A percentile compares a stretch with the other conserved stretches of the same genome.
These are phyloP conservation scores for Solanum appendiculatum DNA, from an alignment of 257 asterid genomes.

Conservation along the genomic window DNA sequence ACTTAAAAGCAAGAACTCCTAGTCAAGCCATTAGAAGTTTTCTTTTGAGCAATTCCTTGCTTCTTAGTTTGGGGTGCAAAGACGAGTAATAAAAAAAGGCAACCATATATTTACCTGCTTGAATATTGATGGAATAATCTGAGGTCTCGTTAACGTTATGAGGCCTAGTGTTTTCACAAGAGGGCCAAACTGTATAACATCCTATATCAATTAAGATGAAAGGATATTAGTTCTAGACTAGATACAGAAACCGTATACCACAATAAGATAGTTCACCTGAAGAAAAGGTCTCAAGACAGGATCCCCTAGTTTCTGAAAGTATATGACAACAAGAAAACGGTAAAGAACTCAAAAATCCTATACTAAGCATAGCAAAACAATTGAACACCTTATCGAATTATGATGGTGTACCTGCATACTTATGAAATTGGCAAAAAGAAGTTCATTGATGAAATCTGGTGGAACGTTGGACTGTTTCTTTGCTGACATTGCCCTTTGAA, in stretches of 20 bases:
- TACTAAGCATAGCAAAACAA: background rate
- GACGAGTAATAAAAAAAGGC: background rate
- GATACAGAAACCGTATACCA: background rate
- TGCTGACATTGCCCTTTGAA: constrained; percentile 98
- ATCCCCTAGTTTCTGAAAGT: constrained; percentile 71
- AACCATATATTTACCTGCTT: constrained; percentile 44
- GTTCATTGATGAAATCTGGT: constrained; percentile 73
- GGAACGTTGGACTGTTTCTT: constrained; percentile 56
- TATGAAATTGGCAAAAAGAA: constrained; percentile 65
- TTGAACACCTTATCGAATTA: background rate
- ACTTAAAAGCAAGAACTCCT: background rate
- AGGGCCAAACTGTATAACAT: constrained; percentile 92
- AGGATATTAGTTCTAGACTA: constrained; percentile 1
- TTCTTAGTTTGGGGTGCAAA: background rate
- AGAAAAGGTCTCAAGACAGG: constrained; percentile 96
- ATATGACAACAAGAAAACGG: background rate
- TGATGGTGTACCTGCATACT: constrained; percentile 67
- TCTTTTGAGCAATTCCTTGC: background rate
- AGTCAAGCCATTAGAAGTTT: background rate
- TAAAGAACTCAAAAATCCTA: background rate
- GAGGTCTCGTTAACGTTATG: constrained; percentile 67
- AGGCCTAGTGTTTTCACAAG: constrained; percentile 81
- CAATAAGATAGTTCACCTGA: constrained; percentile 41
- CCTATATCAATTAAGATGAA: constrained; percentile 29
- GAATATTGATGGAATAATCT: constrained; percentile 68